phyloP scores from a whole-genome alignment of 208 protist species.

The Paratrypanosoma confusum region DNA sequence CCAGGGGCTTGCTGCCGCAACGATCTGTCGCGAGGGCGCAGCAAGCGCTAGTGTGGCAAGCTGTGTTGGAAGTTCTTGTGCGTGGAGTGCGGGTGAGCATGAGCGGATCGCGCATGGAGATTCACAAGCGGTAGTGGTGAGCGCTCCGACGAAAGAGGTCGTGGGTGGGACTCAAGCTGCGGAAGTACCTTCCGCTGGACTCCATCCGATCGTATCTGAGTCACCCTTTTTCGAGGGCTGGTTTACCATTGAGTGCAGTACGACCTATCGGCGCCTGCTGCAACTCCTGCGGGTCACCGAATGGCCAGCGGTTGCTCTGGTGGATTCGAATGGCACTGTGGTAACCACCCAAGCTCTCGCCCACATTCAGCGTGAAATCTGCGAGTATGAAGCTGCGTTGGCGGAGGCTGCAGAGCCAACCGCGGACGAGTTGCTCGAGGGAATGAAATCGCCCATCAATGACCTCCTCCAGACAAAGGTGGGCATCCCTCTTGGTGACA shows the following conservation, averaged over 20 bases:
- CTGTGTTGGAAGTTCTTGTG: slow-evolving; percentile 1
- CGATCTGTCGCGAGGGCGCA: too few species aligned
- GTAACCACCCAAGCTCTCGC: slow-evolving; percentile 31
- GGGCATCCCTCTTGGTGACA: not conserved
- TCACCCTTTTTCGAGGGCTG: slow-evolving; percentile 56
- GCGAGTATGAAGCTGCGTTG: slow-evolving; percentile 4
- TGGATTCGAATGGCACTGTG: slow-evolving; percentile 41
- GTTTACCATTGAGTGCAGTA: slow-evolving; percentile 41
- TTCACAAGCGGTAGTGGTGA: slow-evolving; percentile 1
- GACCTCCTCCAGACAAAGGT: not conserved
- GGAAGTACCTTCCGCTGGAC: too few species aligned
- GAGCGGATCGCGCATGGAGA: not conserved
- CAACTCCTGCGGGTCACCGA: slow-evolving; percentile 22
- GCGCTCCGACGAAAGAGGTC: slow-evolving; percentile 8
- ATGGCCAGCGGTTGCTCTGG: slow-evolving; percentile 52
- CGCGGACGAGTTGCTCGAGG: too few species aligned
- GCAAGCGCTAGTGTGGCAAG: too few species aligned
- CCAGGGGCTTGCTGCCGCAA: too few species aligned
- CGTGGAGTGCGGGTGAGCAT: not conserved
- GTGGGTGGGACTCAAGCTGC: too few species aligned
- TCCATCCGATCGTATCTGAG: too few species aligned
- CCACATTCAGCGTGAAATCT: slow-evolving; percentile 45
- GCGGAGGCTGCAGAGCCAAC: slow-evolving; percentile 2
- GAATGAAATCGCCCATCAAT: too few species aligned
- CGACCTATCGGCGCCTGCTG: slow-evolving; percentile 44